Base-by-base conservation (phyloP, 139 green algal species). In the Asterochloris erici region DNA sequence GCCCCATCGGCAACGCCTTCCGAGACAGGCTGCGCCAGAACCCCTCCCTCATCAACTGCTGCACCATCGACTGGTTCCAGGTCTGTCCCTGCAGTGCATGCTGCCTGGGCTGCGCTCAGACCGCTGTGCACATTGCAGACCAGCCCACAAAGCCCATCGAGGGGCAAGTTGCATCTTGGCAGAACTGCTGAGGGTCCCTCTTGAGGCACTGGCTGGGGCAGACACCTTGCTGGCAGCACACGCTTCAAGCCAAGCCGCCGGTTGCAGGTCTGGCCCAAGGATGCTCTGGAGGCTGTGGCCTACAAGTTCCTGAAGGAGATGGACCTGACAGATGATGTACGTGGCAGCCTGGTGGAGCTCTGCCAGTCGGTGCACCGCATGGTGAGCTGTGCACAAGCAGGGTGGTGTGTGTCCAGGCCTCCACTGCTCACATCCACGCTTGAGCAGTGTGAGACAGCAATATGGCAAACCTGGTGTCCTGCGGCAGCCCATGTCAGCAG, bases 11-110 rank as follows among this genome's bases (percentile, higher is more conserved):
- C 9, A 85, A 89, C 79, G 91, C 90, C 10, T 96, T 95, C 88
- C 87, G 91, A 14, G 90, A 95, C 74, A 85, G 92, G 0, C 85
- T 96, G 82, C 88, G 92, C 11, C 88, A 91, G 78, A 94, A 94
- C 85, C 92, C 92, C 2, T 93, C 91, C 2, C 86, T 96, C 11
- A 90, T 95, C 84, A 96, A 96, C 87, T 96, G 92, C 86, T 96
- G 92, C 84, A 96, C 92, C 14, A 94, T 95, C 62, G 91, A 95
- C 82, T 95, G 91, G 91, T 93, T 85, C 75, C 75, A 84, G 81
- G 81, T 84, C 17, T 26, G 68, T 47, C 28, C 19, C 23, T 24
- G 16, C 10, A 26, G 61, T 68, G 29, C 24, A 28, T 64, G 14
- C 61, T 68, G 29, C 28, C 54, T 68, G 28, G 29, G 9, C 29